A percentile compares a stretch with the other conserved stretches of the same genome.
These are phyloP conservation scores for Fusarium liriodendri DNA, from an alignment of 2,329 filamentous ascomycete species.

Conservation along the genomic window DNA sequence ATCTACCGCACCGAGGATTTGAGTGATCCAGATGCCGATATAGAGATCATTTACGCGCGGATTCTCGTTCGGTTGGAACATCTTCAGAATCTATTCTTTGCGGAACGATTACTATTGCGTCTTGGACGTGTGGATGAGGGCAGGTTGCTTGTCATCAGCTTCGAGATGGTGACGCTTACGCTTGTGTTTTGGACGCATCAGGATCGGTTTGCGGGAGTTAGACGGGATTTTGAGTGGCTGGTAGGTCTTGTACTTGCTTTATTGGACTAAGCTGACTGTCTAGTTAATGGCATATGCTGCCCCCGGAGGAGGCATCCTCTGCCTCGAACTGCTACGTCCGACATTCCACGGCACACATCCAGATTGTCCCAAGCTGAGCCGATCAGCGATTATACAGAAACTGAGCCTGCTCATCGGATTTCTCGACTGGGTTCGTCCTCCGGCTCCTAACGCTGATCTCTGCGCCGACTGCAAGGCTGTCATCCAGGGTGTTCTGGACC, in stretches of 20 bases:
- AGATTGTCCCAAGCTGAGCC: slow-evolving; percentile 51
- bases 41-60: slow-evolving; percentile 53
- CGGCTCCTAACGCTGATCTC: slow-evolving; percentile 60
- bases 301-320: slow-evolving; percentile 61
- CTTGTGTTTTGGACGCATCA: slow-evolving; percentile 62
- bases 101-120: slow-evolving; percentile 67
- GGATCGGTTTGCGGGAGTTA: slow-evolving; percentile 55
- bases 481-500: slow-evolving; percentile 63
- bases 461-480: slow-evolving; percentile 59
- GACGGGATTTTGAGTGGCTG: slow-evolving; percentile 62
- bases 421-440: slow-evolving; percentile 61
- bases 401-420: slow-evolving; percentile 63
- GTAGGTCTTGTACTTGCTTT: slow-evolving; percentile 41
- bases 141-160: slow-evolving; percentile 57
- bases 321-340: slow-evolving; percentile 60
- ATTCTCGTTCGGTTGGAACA: slow-evolving; percentile 62
- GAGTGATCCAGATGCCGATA: slow-evolving; percentile 44
- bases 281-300: slow-evolving; percentile 63
- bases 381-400: slow-evolving; percentile 63
- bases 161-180: slow-evolving; percentile 59
- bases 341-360: slow-evolving; percentile 50
- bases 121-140: slow-evolving; percentile 51
- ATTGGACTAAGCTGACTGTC: background rate
- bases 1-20: slow-evolving; percentile 53
- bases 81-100: slow-evolving; percentile 68